Evolutionary conservation across 2,329 filamentous ascomycete species (phyloP), one percentile per base, ranked within the genome.

Genomic region (Colletotrichum agaves): DNA sequence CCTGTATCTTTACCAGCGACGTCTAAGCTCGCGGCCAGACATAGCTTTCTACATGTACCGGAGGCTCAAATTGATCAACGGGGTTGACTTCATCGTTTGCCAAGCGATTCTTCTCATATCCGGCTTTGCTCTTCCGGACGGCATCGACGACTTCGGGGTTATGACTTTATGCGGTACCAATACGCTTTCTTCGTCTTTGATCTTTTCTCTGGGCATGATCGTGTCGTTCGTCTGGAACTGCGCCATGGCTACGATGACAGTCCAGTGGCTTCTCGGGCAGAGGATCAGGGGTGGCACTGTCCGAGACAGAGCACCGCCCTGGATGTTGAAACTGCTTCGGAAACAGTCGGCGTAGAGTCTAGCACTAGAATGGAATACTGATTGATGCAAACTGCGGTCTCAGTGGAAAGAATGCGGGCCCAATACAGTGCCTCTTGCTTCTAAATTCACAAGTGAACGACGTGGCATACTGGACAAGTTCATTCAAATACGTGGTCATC

Each of bases 141-240:
- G 64, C 23, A 67, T 67, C 17, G 64, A 67, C 31, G 64, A 67
- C 15, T 64, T 67, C 19, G 64, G 60, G 1, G 47, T 64, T 17
- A 64, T 67, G 60, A 59, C 64, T 4, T 19, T 67, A 1, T 67
- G 64, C 37, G 64, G 64, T 8, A 67, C 64, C 4, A 67, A 47
- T 13, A 46, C 46, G 5, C 3, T 67, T 1, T 67, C 64, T 4
- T 35, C 61, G 2, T 67, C 64, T 3, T n/a, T 64, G 5, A 27
- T 67, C 1, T 67, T 67, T 21, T 67, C 64, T 23, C n/a, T 67
- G n/a, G 64, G 64, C 2, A 67, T 67, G 64, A 64, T 67, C 11
- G 39, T 67, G 10, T 67, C 64, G 5, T 63, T 67, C 27, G 23
- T 67, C 3, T 67, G 64, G 64, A 67, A 67, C 41, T 64, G 64